phyloP scores from a whole-genome alignment of 106 monocot genomes.

The Dendrobium nobile region DNA sequence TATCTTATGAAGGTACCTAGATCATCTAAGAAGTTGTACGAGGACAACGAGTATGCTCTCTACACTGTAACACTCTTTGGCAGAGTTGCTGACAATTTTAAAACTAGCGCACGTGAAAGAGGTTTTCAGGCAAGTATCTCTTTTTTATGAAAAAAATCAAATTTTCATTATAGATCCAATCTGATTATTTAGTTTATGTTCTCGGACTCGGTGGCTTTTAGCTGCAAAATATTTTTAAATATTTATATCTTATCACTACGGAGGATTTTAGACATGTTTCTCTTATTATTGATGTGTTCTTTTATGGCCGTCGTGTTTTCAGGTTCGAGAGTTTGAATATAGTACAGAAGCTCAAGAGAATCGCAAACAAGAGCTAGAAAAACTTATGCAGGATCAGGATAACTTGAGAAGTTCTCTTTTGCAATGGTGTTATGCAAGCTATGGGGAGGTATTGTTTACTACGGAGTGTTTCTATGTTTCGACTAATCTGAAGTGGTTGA shows the following conservation, averaged over 20 bases:
- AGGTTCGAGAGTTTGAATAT: slow-evolving; percentile 94
- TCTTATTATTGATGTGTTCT: not conserved
- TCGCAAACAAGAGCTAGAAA: slow-evolving; percentile 76
- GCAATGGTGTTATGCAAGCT: slow-evolving; percentile 96
- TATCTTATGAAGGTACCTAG: slow-evolving; percentile 59
- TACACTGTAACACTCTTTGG: slow-evolving; percentile 86
- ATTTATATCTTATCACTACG: not conserved
- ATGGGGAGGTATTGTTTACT: slow-evolving; percentile 63
- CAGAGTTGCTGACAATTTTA: slow-evolving; percentile 80
- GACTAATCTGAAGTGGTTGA: not conserved
- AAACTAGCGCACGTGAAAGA: slow-evolving; percentile 68
- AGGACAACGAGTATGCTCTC: slow-evolving; percentile 96
- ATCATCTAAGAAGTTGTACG: slow-evolving; percentile 80
- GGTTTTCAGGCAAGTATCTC: slow-evolving; percentile 81
- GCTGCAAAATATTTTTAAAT: not conserved
- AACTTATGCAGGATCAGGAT: slow-evolving; percentile 79
- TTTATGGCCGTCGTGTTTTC: not conserved
- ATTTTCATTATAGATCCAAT: not conserved
- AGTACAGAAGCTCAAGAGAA: slow-evolving; percentile 78
- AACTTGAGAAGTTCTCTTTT: slow-evolving; percentile 69
- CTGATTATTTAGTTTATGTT: not conserved
- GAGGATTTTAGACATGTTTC: not conserved
- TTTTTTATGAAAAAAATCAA: not conserved
- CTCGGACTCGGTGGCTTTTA: not conserved
- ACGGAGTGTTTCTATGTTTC: not conserved